A percentile compares a stretch with the other conserved stretches of the same genome.
phyloP scores from a whole-genome alignment of 2,329 filamentous ascomycete genomes.

The Pleurostoma richardsiae region DNA sequence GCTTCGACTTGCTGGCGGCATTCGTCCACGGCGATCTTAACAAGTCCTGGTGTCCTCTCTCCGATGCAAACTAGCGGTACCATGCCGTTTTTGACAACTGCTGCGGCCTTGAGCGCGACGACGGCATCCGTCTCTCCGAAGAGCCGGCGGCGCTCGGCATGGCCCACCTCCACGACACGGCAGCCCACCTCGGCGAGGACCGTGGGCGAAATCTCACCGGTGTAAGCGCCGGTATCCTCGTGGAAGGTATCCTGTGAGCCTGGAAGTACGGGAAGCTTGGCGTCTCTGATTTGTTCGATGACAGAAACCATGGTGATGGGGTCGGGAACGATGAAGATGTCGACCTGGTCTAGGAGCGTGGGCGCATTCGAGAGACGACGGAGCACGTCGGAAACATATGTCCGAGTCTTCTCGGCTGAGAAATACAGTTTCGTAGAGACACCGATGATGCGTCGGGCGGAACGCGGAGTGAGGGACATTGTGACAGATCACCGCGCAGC shows the following conservation, averaged over 20 bases:
- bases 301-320: constrained; percentile 62
- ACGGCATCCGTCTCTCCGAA: constrained; percentile 69
- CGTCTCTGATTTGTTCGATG: constrained; percentile 37
- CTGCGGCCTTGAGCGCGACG: constrained; percentile 64
- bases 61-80: constrained; percentile 77
- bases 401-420: constrained; percentile 55
- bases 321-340: constrained; percentile 76
- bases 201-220: constrained; percentile 69
- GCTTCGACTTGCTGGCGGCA: constrained; percentile 61
- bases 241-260: constrained; percentile 74
- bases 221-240: constrained; percentile 68
- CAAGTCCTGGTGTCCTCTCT: constrained; percentile 50
- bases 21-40: constrained; percentile 58
- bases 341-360: constrained; percentile 43
- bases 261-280: constrained; percentile 46
- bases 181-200: constrained; percentile 65
- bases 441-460: too few relatives aligned
- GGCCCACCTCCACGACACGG: constrained; percentile 71
- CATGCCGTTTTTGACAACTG: constrained; percentile 64
- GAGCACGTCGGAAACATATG: constrained; percentile 48
- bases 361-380: constrained; percentile 35
- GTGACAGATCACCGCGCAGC: too few relatives aligned
- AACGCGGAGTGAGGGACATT: too few relatives aligned
- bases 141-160: constrained; percentile 69
- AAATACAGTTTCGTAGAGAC: constrained; percentile 76